Evolutionary conservation across 1,139 yeast species (phyloP), one percentile per base, ranked within the genome.

Genomic region (Saccharomyces hybrid): DNA sequence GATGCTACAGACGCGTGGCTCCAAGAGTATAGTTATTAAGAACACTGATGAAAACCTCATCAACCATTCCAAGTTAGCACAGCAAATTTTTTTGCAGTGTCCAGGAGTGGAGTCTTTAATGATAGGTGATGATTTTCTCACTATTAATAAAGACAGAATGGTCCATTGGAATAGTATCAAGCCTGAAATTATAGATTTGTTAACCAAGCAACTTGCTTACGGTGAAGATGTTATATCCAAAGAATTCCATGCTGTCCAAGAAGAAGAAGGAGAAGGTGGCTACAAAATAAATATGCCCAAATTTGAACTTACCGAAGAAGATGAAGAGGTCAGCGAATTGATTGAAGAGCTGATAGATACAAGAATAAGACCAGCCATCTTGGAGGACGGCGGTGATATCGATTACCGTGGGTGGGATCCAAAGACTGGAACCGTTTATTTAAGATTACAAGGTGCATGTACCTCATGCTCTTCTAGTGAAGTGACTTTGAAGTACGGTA

Each of bases 331-430:
- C 2, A 90, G 93, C 52, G 81, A 87, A 13, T 86, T 93, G 88
- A 90, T 93, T 65, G 90, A 91, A 65, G 99, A 93, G 70, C 78
- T 93, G 53, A 86, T 93, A 55, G 91, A 88, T 65, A 93, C 99
- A 4, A 81, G 98, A 64, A 91, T 93, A 57, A 81, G 97, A 63
- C 99, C 99, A 0, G 98, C 98, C 0, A 85, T 86, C 59, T 87
- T 84, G 69, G 95, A 86, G 60, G 95, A 86, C 66, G 95, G 95
- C 53, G 95, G 95, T 9, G 95, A 86, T 66, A 83, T 86, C 57
- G 88, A 85, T 62, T 86, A 84, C 70, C 84, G 85, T 20, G 78
- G 75, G 2, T 86, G 84, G 67, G 79, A 78, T 50, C 84, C 82
- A 55, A 78, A 77, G 46, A 71, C 79, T 4, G 93, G 95, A 1